Evolutionary conservation across 2,329 filamentous ascomycete genomes (phyloP).

Genomic region (Trichoderma sp.): DNA sequence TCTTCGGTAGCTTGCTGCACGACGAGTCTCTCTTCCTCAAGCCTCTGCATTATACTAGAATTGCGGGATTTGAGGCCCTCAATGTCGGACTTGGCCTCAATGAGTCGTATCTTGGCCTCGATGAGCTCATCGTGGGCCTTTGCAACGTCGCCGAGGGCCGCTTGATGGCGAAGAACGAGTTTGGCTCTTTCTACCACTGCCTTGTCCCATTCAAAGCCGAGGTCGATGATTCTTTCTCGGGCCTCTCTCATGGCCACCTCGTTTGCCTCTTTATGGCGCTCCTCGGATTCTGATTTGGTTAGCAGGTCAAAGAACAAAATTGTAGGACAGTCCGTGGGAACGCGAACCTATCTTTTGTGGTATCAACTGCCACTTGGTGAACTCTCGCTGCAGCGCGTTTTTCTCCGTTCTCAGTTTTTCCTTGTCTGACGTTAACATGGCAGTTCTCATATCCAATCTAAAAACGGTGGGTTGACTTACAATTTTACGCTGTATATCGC

Average conservation of each 20-base stretch:
- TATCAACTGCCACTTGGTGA: slow-evolving; percentile 62
- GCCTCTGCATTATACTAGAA: slow-evolving; percentile 50
- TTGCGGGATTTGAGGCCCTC: slow-evolving; percentile 67
- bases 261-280: slow-evolving; percentile 31
- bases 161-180: slow-evolving; percentile 51
- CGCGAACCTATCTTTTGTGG: slow-evolving; percentile 67
- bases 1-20: slow-evolving; percentile 38
- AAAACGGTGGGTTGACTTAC: slow-evolving; percentile 28
- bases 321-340: not conserved
- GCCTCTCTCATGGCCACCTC: slow-evolving; percentile 35
- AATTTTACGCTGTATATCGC: slow-evolving; percentile 39
- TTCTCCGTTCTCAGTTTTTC: slow-evolving; percentile 59
- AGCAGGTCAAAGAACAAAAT: slow-evolving; percentile 19
- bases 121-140: slow-evolving; percentile 61
- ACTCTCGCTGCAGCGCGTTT: slow-evolving; percentile 61
- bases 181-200: slow-evolving; percentile 55
- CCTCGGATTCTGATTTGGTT: slow-evolving; percentile 35
- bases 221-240: slow-evolving; percentile 42
- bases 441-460: not conserved
- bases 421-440: slow-evolving; percentile 35
- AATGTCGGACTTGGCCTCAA: slow-evolving; percentile 83
- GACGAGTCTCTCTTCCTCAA: slow-evolving; percentile 46
- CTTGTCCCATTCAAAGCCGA: slow-evolving; percentile 55
- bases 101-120: slow-evolving; percentile 65
- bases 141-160: slow-evolving; percentile 61